Evolutionary conservation across 2,329 filamentous ascomycete species (phyloP), one percentile per base, ranked within the genome.

Genomic region (Davidsoniella eucalypti): DNA sequence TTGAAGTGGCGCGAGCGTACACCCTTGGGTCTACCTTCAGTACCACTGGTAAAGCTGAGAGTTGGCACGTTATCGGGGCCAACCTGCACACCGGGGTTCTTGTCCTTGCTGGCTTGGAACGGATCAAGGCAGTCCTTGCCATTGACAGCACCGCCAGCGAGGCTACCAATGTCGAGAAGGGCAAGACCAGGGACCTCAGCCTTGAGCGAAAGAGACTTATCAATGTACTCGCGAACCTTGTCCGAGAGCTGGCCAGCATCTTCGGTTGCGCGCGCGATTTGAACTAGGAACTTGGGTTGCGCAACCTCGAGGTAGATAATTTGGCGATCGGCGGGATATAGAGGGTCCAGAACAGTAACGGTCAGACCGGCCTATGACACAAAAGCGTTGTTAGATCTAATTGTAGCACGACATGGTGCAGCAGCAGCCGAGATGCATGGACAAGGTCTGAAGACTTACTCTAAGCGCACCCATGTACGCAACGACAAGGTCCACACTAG

Each of bases 1-100:
- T 78, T 84, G 67, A 83, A 96, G 65, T 96, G 90, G 12, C 90
- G 76, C 1, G 90, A 88, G 51, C 80, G 73, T 10, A 96, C 90
- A 57, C 87, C 87, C 69, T 94, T 94, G 33, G 87, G 87, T 56
- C 76, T 71, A 43, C 84, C 86, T 66, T 93, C 85, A 1, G 72
- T 76, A 4, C 87, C 87, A 5, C 72, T 78, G 1, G 84, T 87
- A 61, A 85, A 87, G 25, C 70, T 75, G 1, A 94, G 68, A 0
- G 83, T 94, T 1, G 83, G 82, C 5, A 72, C 82, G 14, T 82
- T 86, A 63, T 96, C 90, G 0, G 90, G 90, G 0, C 90, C 90
- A 10, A 96, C 83, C 4, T 86, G 60, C 2, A 94, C 80, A 48
- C 78, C 78, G 1, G 86, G 82, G 14, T 76, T 68, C 47, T 75